Evolutionary conservation across 257 asterid species (phyloP), one percentile per base, ranked within the genome.

Genomic region (Rehmannia glutinosa): DNA sequence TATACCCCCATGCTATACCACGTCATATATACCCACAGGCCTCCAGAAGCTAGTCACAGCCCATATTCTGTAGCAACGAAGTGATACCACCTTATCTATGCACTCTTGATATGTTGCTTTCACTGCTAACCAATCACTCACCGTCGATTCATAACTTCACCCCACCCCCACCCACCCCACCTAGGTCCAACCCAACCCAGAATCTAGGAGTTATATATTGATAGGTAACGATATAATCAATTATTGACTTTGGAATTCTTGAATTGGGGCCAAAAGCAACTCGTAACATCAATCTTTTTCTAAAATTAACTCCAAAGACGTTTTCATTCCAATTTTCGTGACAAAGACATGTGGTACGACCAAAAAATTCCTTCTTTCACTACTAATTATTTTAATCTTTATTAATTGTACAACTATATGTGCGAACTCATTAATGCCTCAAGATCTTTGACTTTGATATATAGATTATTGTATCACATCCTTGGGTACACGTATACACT

Each of bases 191-290:
- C 20, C 38, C 36, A 27, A 33, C 36, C 33, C 32, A 24, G 38
- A 53, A 49, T 19, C 30, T 49, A 17, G 53, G 50, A 49, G 15
- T 51, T 11, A 12, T 3, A 56, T 10, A 32, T 32, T 2, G 57
- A 50, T 51, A 0, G 51, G 27, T 27, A 36, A 35, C 17, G 16
- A 59, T 35, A 53, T n/a, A 6, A 42, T 53, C 6, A 53, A 72
- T 71, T 11, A 71, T 62, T 71, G 58, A 42, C 0, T 28, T 32
- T 8, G 49, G 10, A 55, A 39, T 64, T 64, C 45, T 35, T 5
- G 62, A 72, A 72, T 55, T 56, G 62, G 77, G 77, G 33, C 77
- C 77, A 45, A 41, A 27, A 45, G 30, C 27, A 45, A 43, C 50
- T 45, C 36, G 33, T 33, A 15, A 16, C 62, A 35, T 72, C 77